Conservation (phyloP, 345 rosid species). For the Ailanthus altissimus region DNA sequence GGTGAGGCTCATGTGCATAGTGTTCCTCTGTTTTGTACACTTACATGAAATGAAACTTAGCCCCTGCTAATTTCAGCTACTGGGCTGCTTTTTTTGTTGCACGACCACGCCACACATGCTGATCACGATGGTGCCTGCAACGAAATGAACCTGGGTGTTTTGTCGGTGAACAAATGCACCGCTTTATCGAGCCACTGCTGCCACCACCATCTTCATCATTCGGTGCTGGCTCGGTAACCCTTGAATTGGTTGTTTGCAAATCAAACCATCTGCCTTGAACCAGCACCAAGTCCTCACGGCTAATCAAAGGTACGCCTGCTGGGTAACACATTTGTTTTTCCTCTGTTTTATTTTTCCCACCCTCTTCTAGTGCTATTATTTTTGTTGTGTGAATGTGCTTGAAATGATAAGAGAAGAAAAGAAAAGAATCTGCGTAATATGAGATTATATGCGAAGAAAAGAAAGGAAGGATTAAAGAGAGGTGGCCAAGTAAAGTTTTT, state of each 20-base stretch:
- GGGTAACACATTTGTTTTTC: conserved; percentile 32
- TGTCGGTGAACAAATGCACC: conserved; percentile 72
- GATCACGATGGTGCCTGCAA: conserved; percentile 68
- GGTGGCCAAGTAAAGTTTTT: conserved; percentile 32
- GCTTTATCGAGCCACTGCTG: conserved; percentile 34
- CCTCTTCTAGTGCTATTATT: neutral
- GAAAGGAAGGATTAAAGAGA: conserved; percentile 27
- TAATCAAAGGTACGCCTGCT: conserved; percentile 12
- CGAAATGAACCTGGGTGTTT: conserved; percentile 78
- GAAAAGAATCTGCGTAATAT: conserved; percentile 23
- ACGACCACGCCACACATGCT: conserved; percentile 51
- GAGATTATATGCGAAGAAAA: conserved; percentile 20
- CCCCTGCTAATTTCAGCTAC: neutral
- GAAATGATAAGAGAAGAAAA: conserved; percentile 21
- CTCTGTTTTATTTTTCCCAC: neutral
- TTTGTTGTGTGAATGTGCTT: neutral
- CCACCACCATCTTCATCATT: conserved; percentile 26
- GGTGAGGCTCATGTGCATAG: neutral
- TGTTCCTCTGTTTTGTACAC: neutral
- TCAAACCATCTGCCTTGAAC: conserved; percentile 24
- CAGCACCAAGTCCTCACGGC: conserved; percentile 9
- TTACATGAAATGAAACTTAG: neutral
- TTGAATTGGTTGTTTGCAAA: conserved; percentile 5
- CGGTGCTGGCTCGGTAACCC: conserved; percentile 7
- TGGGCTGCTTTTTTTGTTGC: conserved; percentile 2